phyloP scores from a whole-genome alignment of 2,329 filamentous ascomycete species.

The Ploettnerulaceae sp. region DNA sequence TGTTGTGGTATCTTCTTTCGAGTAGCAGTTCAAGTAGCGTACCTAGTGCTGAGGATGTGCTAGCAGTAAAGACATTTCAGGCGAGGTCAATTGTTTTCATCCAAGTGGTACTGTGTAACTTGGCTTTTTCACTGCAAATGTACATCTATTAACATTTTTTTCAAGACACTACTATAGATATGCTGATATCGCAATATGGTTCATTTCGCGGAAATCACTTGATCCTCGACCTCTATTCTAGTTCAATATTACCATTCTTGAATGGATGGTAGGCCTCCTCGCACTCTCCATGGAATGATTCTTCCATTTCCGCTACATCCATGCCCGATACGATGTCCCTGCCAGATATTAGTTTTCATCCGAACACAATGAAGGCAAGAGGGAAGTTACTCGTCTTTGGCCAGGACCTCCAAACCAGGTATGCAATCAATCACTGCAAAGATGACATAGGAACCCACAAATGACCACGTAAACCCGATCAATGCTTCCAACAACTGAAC shows the following conservation, averaged over 20 bases:
- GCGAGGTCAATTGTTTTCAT: too few species aligned
- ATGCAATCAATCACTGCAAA: slow-evolving; percentile 48
- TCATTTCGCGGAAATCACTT: too few species aligned
- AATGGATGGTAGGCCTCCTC: slow-evolving; percentile 17
- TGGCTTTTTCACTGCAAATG: too few species aligned
- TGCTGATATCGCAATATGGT: too few species aligned
- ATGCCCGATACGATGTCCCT: slow-evolving; percentile 44
- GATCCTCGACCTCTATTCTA: too few species aligned
- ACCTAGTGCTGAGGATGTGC: too few species aligned
- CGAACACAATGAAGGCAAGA: neutral
- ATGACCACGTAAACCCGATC: slow-evolving; percentile 48
- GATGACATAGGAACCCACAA: slow-evolving; percentile 43
- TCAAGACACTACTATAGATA: too few species aligned
- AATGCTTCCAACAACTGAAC: slow-evolving; percentile 47
- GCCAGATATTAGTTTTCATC: slow-evolving; percentile 9
- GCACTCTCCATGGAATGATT: slow-evolving; percentile 34
- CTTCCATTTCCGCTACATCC: slow-evolving; percentile 47
- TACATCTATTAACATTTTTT: too few species aligned
- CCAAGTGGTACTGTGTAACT: too few species aligned
- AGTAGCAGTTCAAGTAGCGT: too few species aligned
- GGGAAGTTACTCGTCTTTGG: slow-evolving; percentile 46
- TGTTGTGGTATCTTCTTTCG: too few species aligned
- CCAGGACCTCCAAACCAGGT: slow-evolving; percentile 48
- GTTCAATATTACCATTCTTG: neutral
- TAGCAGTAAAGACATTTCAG: too few species aligned